Evolutionary conservation across 129 eudicot species (phyloP).

Genomic region (Solidago caesia): DNA sequence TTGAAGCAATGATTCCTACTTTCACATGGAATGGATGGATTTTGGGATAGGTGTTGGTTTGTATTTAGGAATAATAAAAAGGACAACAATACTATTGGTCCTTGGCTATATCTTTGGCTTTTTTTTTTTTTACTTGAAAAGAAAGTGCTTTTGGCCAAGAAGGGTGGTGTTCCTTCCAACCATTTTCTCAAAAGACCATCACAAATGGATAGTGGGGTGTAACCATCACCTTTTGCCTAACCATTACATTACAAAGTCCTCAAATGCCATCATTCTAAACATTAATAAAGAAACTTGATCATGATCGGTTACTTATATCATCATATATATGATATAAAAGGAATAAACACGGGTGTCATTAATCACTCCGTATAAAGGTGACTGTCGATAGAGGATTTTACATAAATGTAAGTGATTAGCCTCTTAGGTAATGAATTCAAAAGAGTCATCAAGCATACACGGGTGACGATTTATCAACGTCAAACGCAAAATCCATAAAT

Average conservation of each 20-base stretch:
- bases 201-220: conserved; percentile 38
- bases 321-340: conserved; percentile 4
- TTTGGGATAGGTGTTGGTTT: conserved; percentile 39
- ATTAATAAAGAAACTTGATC: conserved; percentile 2
- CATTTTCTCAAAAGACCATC: conserved; percentile 34
- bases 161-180: conserved; percentile 39
- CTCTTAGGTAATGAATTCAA: neutral
- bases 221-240: conserved; percentile 39
- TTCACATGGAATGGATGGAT: conserved; percentile 42
- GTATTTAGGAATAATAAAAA: conserved; percentile 37
- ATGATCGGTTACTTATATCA: neutral
- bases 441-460: too few species aligned
- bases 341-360: conserved; percentile 3
- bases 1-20: conserved; percentile 38
- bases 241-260: conserved; percentile 33
- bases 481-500: too few species aligned
- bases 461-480: too few species aligned
- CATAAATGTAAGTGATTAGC: neutral
- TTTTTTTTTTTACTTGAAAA: conserved; percentile 15
- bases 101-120: conserved; percentile 20
- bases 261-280: conserved; percentile 19
- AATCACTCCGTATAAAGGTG: neutral
- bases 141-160: conserved; percentile 36
- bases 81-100: conserved; percentile 30
- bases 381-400: neutral